These are phyloP conservation scores for Malus sylvestris DNA, from an alignment of 306 rosid genomes.

Conservation along the genomic window DNA sequence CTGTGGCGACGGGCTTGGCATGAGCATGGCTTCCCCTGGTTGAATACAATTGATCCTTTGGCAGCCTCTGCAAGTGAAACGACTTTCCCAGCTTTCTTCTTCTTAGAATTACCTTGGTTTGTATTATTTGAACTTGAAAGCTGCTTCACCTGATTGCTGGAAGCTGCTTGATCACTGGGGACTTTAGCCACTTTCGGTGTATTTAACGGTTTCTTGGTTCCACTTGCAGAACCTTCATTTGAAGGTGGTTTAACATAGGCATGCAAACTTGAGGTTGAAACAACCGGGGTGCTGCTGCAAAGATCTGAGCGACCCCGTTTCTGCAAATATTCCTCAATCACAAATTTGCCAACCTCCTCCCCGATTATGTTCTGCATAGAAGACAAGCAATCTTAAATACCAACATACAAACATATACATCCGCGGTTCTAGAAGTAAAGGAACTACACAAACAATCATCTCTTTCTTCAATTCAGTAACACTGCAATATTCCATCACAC, in stretches of 20 bases:
- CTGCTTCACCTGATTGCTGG: slow-evolving; percentile 33
- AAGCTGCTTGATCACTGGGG: slow-evolving; percentile 18
- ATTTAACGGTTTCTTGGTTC: slow-evolving; percentile 50
- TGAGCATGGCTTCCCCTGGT: slow-evolving; percentile 82
- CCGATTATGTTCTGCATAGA: slow-evolving; percentile 77
- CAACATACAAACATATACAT: background rate
- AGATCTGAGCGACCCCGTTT: slow-evolving; percentile 51
- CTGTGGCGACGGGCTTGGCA: slow-evolving; percentile 84
- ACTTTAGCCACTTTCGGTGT: slow-evolving; percentile 35
- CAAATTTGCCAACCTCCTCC: slow-evolving; percentile 64
- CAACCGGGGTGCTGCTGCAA: slow-evolving; percentile 23
- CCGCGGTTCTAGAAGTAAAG: background rate
- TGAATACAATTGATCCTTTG: slow-evolving; percentile 82
- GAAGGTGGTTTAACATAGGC: slow-evolving; percentile 90
- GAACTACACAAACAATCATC: background rate
- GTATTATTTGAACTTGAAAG: slow-evolving; percentile 34
- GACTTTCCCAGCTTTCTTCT: slow-evolving; percentile 77
- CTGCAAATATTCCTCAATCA: slow-evolving; percentile 70
- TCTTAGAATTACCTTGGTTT: slow-evolving; percentile 59
- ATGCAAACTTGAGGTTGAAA: slow-evolving; percentile 47
- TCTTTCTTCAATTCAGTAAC: background rate
- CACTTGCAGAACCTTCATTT: slow-evolving; percentile 36
- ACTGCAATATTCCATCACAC: background rate
- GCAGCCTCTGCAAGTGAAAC: slow-evolving; percentile 86
- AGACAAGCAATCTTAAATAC: background rate